Conservation (phyloP, 441 rosid genomes). For the Flueggea neowawraea region DNA sequence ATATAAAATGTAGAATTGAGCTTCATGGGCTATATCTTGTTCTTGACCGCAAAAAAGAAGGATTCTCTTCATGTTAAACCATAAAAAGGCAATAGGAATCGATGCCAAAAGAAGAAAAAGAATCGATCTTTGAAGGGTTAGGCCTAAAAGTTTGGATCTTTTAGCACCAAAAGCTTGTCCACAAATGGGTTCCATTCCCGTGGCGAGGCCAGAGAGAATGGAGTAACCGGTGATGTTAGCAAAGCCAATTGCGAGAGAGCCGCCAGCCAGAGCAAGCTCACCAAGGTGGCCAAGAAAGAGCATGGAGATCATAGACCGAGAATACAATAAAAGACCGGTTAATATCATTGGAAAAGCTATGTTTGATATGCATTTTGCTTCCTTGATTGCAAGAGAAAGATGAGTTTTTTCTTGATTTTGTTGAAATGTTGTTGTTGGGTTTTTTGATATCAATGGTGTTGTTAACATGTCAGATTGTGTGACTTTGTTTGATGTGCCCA, state of each 20-base stretch:
- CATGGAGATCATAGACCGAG: conserved; percentile 94
- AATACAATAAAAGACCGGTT: conserved; percentile 74
- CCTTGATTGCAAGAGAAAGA: conserved; percentile 36
- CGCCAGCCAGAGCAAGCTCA: conserved; percentile 77
- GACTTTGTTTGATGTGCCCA: conserved; percentile 7
- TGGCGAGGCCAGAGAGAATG: conserved; percentile 78
- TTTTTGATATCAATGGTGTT: conserved; percentile 29
- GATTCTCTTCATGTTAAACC: conserved; percentile 74
- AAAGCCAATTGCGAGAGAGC: conserved; percentile 83
- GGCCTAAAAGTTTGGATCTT: conserved; percentile 65
- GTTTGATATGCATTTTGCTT: conserved; percentile 50
- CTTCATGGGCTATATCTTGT: conserved; percentile 53
- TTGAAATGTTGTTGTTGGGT: conserved; percentile 14
- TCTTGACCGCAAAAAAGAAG: conserved; percentile 72
- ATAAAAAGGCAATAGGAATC: conserved; percentile 55
- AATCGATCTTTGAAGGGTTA: conserved; percentile 65
- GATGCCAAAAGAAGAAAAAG: conserved; percentile 65
- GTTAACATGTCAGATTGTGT: conserved; percentile 20
- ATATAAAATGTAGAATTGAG: conserved; percentile 61
- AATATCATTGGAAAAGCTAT: conserved; percentile 74
- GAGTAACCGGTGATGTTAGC: conserved; percentile 93
- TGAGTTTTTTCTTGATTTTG: conserved; percentile 15
- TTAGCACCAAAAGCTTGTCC: conserved; percentile 95
- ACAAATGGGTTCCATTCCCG: conserved; percentile 96
- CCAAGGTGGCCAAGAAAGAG: conserved; percentile 87